Evolutionary conservation across 2,329 filamentous ascomycete species (phyloP), one percentile per base, ranked within the genome.

Genomic region (Pleurostoma richardsiae): DNA sequence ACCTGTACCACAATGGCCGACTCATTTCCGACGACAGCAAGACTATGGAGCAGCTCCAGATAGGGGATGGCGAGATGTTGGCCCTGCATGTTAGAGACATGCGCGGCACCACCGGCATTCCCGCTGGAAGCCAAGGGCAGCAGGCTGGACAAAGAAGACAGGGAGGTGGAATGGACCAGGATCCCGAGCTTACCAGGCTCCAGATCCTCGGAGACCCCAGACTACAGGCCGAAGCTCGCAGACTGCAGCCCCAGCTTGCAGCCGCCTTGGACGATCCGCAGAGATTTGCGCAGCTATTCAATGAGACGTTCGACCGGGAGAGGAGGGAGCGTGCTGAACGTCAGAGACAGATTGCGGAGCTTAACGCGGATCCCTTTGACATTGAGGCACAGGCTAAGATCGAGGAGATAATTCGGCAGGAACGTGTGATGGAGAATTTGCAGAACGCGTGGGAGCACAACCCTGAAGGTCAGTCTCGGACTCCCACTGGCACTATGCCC

Each of bases 391-490:
- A 99, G 69, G 79, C 79, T 41, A 89, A 86, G 70, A 99, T 99
- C 52, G 92, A 94, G 62, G 94, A 99, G 70, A 95, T 97, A 68
- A 99, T 99, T 61, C 85, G 94, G 46, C 88, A 96, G 68, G 88
- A 97, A 69, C 79, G 86, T 11, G 92, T 99, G 41, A 90, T 92
- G 67, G 90, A 96, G 70, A 99, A 99, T 61, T 68, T 97, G 50
- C 90, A 97, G 62, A 94, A 91, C 68, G 94, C 94, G 39, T 92
- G 96, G 79, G 92, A 97, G 69, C 86, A 97, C 68, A 96, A 95
- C 60, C 94, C 94, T 1, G 94, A 97, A 80, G 92, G 92, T 95
- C 70, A 58, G 78, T 68, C 29, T 36, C 46, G 8, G 19, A 19
- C 19, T 19, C 19, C 19, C 19, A 19, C 19, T 19, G 19, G 19